Conservation (phyloP, 2,329 filamentous ascomycete genomes). For the Fusarium solani-melongenae region DNA sequence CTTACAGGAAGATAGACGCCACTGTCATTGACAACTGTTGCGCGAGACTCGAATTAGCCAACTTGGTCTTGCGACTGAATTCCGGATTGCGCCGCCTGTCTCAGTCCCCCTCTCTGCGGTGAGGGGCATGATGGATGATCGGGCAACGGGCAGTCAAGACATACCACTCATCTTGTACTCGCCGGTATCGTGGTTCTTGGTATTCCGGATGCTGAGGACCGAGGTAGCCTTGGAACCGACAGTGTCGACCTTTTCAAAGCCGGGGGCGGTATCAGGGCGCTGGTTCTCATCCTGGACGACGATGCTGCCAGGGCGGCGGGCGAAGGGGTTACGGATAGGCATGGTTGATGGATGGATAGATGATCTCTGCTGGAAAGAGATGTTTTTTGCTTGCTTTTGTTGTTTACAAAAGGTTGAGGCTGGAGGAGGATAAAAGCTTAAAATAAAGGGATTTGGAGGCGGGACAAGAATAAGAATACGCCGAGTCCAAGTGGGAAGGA, state of each 20-base stretch:
- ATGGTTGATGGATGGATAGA: slow-evolving; percentile 54
- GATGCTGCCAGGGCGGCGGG: slow-evolving; percentile 64
- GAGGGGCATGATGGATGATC: slow-evolving; percentile 6
- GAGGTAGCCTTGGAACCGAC: slow-evolving; percentile 72
- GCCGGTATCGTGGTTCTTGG: slow-evolving; percentile 70
- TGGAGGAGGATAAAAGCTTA: slow-evolving; percentile 3
- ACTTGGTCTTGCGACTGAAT: slow-evolving; percentile 39
- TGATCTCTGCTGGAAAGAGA: slow-evolving; percentile 7
- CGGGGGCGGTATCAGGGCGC: slow-evolving; percentile 55
- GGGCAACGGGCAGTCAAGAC: slow-evolving; percentile 45
- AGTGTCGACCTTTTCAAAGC: slow-evolving; percentile 72
- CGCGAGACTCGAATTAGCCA: slow-evolving; percentile 40
- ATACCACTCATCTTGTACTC: slow-evolving; percentile 86
- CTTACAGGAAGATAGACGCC: slow-evolving; percentile 93
- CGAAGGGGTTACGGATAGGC: slow-evolving; percentile 80
- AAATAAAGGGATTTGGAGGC: background rate
- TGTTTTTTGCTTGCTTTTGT: slow-evolving; percentile 2
- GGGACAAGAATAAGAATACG: background rate
- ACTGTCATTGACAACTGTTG: slow-evolving; percentile 90
- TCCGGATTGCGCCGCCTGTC: slow-evolving; percentile 30
- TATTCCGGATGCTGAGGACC: slow-evolving; percentile 70
- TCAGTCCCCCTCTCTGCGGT: slow-evolving; percentile 6
- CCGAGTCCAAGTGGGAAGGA: background rate
- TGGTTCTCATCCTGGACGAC: slow-evolving; percentile 64
- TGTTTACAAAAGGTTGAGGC: slow-evolving; percentile 9